A percentile compares a stretch with the other conserved stretches of the same genome.
Evolutionary conservation across 768 basidiomycete species (phyloP).

Genomic region (Suillus decipiens): DNA sequence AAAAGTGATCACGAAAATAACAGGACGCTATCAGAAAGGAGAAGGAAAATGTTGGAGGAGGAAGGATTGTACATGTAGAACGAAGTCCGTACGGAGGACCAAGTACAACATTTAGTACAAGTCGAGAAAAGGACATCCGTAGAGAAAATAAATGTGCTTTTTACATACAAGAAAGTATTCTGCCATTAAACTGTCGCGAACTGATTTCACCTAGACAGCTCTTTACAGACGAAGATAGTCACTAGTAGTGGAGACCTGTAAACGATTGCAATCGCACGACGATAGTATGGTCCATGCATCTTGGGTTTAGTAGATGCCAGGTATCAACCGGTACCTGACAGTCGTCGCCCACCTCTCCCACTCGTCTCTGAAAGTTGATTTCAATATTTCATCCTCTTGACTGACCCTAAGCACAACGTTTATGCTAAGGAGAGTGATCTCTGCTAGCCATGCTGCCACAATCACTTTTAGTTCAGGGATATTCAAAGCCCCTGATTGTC

Average conservation of each 20-base stretch:
- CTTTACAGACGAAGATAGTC: neutral
- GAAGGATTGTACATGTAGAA: neutral
- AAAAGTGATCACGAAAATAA: neutral
- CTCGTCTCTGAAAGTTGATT: neutral
- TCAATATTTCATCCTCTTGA: neutral
- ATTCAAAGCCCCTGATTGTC: neutral
- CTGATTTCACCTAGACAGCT: neutral
- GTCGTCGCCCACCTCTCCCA: slow-evolving; percentile 23
- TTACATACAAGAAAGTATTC: too few species aligned
- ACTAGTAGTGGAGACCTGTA: neutral
- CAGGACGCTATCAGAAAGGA: neutral
- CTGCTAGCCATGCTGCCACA: neutral
- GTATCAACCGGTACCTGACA: slow-evolving; percentile 35
- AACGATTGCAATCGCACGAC: neutral
- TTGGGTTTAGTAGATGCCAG: slow-evolving; percentile 29
- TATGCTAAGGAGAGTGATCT: neutral
- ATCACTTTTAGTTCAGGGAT: neutral
- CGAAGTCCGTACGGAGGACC: neutral
- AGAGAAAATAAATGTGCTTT: neutral
- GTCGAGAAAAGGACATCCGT: neutral
- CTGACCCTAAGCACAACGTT: neutral
- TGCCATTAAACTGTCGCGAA: neutral
- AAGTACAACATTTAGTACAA: neutral
- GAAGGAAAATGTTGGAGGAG: neutral
- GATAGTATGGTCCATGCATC: too few species aligned